Evolutionary conservation across 2,329 filamentous ascomycete species (phyloP), one percentile per base, ranked within the genome.

Genomic region (Calycina marina): DNA sequence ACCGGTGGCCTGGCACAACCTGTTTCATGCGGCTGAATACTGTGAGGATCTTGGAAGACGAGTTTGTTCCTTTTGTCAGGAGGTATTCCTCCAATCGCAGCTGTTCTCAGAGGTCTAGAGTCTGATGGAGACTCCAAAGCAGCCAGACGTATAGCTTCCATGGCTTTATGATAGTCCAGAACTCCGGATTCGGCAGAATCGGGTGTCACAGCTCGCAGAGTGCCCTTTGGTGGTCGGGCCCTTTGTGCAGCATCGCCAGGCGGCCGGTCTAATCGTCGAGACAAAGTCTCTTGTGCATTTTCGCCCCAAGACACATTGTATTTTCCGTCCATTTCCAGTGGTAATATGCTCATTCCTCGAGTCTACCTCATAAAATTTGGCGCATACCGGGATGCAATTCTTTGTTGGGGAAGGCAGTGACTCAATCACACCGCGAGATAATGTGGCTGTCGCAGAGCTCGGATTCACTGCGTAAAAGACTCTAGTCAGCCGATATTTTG

Each of bases 121-220:
- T 61, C 53, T 31, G 62, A 60, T 9, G 35, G 17, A 26, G 2
- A 18, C 14, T 16, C 24, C 8, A 9, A 22, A 8, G 20, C 2
- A n/a, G 8, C 20, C n/a, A n/a, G n/a, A n/a, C 20, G 20, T 22
- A 22, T 22, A 9, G 20, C 8, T 8, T n/a, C 20, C 8, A 22
- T 9, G 8, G 8, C 20, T n/a, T n/a, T n/a, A 22, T 22, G 8
- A 22, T 22, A 22, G n/a, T n/a, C n/a, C n/a, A 38, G 28, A 28
- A 36, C 34, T 44, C 39, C 39, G 43, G 48, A 44, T 43, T 48
- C 47, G 44, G 37, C 26, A 25, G 56, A 56, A 26, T 83, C 77
- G 42, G 77, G 75, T 40, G 76, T 80, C 41, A 80, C 72, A 35
- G 74, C 60, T 40, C 77, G 71, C 47, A 77, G 69, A 28, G 67